phyloP scores from a whole-genome alignment of 2,329 filamentous ascomycete genomes.

The Exophiala sp. region DNA sequence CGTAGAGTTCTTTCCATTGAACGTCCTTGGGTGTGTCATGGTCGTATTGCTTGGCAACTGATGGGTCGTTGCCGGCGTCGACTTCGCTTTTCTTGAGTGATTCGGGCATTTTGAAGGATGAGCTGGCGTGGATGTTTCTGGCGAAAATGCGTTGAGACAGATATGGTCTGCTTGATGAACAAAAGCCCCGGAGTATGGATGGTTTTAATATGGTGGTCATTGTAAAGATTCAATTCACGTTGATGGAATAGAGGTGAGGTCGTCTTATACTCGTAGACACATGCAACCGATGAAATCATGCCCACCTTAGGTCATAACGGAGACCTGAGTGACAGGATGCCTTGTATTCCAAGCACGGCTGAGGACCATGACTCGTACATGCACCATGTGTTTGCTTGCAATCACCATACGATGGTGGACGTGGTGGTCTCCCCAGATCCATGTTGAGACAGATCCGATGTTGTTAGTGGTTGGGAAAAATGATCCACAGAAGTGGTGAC shows the following conservation, averaged over 20 bases:
- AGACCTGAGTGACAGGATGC: background rate
- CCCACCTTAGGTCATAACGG: background rate
- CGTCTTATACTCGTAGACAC: background rate
- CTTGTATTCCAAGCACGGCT: background rate
- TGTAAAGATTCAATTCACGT: background rate
- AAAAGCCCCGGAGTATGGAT: background rate
- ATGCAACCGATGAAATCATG: constrained; percentile 3
- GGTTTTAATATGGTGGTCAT: background rate
- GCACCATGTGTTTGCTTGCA: background rate
- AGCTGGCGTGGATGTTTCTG: background rate
- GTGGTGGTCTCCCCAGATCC: background rate
- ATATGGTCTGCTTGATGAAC: background rate
- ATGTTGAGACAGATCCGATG: background rate
- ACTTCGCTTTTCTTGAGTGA: background rate
- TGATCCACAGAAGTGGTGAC: constrained; percentile 4
- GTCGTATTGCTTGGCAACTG: constrained; percentile 50
- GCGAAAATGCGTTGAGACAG: background rate
- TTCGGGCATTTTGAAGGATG: constrained; percentile 39
- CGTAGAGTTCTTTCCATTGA: constrained; percentile 48
- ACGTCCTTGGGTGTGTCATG: constrained; percentile 40
- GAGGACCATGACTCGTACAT: background rate
- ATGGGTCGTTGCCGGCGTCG: constrained; percentile 43
- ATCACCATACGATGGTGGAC: background rate
- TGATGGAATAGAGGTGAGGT: background rate
- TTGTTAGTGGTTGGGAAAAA: background rate